Base-by-base conservation (phyloP, 306 rosid species). In the Pterocarpus santalinus region DNA sequence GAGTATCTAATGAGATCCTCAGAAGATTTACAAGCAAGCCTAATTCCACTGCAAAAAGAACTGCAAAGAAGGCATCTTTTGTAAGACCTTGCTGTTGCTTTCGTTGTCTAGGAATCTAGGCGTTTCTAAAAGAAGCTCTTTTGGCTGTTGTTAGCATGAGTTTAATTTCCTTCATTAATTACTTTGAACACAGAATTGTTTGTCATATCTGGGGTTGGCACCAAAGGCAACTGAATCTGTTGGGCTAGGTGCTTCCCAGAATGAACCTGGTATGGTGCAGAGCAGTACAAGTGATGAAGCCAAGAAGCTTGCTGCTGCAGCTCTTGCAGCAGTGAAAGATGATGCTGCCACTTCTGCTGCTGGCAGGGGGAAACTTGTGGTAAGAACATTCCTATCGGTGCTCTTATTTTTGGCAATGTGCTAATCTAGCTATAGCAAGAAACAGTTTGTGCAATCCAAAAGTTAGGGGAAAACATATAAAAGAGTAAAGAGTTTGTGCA, bases 331-430 rank as follows among this genome's bases (percentile, higher is more conserved):
- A 1, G 90, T 85, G 32, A 87, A 85, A 82, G 88, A 82, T 71
- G 90, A 75, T 34, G 79, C 86, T 62, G 85, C 87, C 3, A 14
- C 75, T 44, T 73, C 87, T 63, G 83, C 91, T n/a, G 80, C 84
- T 28, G 90, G 89, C 87, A 89, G 90, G 82, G 97, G 98, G 74
- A 91, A 93, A 84, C 84, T 96, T 79, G 94, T 91, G 84, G 99
- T 93, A 84, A 72, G 82, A 68, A 86, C 51, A 75, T 72, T 51
- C 53, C 28, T 72, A 65, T 74, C 5, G 5, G 13, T 80, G 28
- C 13, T 2, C 69, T 13, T 71, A 53, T 75, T 57, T 79, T 78
- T 57, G 0, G 69, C 17, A 58, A 15, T 34, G 5, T 46, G 43
- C 44, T 82, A 32, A 62, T 69, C 28, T 58, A 44, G 53, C 74